Conservation (phyloP, 257 asterid species). For the Agastache rugosa region DNA sequence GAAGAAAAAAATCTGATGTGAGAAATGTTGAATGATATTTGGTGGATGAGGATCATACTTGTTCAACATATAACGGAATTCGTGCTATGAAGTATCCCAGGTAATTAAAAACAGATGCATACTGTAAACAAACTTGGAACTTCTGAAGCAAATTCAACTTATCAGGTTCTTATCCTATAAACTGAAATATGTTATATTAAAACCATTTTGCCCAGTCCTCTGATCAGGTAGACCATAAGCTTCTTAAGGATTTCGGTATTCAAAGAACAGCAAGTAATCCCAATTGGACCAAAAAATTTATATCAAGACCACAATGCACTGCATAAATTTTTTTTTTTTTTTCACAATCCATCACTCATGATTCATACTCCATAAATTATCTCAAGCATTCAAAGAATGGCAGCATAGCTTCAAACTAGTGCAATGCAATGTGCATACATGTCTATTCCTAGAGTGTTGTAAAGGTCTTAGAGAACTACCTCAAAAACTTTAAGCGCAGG, state of each 20-base stretch:
- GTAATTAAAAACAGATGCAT: background rate
- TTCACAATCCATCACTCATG: background rate
- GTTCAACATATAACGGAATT: background rate
- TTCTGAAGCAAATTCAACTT: slow-evolving; percentile 3
- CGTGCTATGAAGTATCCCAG: slow-evolving; percentile 1
- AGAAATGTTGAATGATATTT: slow-evolving; percentile 4
- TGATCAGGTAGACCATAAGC: slow-evolving; percentile 4
- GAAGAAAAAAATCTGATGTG: background rate
- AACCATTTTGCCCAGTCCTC: background rate
- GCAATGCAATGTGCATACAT: slow-evolving; percentile 11
- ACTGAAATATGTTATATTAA: background rate
- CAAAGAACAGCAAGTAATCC: background rate
- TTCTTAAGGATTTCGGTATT: slow-evolving; percentile 7
- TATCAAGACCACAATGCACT: slow-evolving; percentile 1
- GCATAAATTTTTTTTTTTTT: background rate
- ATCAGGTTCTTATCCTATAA: slow-evolving; percentile 1
- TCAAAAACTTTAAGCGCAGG: slow-evolving; percentile 58
- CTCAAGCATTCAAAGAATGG: background rate
- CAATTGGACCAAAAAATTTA: slow-evolving; percentile 13
- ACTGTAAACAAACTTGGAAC: background rate
- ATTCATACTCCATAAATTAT: background rate
- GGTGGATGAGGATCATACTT: slow-evolving; percentile 3
- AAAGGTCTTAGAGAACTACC: slow-evolving; percentile 53
- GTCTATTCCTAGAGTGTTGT: slow-evolving; percentile 18
- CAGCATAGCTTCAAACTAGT: slow-evolving; percentile 17